phyloP scores from a whole-genome alignment of 2,329 filamentous ascomycete genomes.

The Diaporthe longicolla region DNA sequence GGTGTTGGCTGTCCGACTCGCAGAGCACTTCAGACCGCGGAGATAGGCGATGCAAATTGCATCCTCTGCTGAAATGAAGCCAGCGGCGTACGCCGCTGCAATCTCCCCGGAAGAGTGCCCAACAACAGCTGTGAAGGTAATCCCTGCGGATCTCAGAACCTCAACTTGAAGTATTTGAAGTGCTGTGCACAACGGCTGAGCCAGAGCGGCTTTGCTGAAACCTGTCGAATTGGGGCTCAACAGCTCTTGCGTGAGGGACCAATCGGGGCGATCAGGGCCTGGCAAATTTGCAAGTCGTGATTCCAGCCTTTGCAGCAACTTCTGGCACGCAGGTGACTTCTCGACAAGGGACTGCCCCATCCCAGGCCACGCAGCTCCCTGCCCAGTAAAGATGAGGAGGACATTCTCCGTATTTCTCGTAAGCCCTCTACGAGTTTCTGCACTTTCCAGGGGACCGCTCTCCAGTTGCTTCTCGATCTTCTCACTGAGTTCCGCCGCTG shows the following conservation, averaged over 20 bases:
- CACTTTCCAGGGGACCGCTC: too few relatives aligned
- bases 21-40: constrained; percentile 33
- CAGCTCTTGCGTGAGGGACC: constrained; percentile 17
- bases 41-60: constrained; percentile 48
- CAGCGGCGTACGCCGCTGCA: constrained; percentile 28
- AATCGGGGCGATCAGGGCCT: neutral
- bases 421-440: too few relatives aligned
- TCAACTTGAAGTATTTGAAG: constrained; percentile 56
- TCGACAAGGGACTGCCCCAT: constrained; percentile 48
- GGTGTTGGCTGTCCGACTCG: neutral
- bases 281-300: neutral
- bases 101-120: constrained; percentile 48
- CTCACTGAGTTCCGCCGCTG: too few relatives aligned
- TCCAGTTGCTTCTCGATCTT: too few relatives aligned
- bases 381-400: constrained; percentile 49
- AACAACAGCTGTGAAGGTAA: constrained; percentile 47
- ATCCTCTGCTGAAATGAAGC: constrained; percentile 27
- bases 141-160: constrained; percentile 45
- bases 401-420: too few relatives aligned
- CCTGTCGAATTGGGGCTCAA: neutral
- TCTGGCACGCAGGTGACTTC: constrained; percentile 48
- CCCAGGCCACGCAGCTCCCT: constrained; percentile 51
- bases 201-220: constrained; percentile 13
- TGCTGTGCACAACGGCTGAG: constrained; percentile 53
- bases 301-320: neutral